Conservation (phyloP, 2,329 filamentous ascomycete genomes). For the Aspergillus sp. region DNA sequence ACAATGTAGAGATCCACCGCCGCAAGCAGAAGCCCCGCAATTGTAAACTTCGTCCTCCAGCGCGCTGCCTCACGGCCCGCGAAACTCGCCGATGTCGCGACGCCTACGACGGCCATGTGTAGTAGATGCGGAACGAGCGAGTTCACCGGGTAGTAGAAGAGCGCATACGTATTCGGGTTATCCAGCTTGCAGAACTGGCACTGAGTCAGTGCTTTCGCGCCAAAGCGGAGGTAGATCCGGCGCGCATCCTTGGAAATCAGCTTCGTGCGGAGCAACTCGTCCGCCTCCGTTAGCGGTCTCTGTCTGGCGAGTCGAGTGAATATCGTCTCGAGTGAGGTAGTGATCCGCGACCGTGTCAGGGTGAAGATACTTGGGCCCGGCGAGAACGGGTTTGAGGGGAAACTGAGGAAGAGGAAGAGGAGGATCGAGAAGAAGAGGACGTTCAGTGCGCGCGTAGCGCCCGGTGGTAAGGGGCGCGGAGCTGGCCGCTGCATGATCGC, state of each 20-base stretch:
- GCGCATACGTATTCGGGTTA: slow-evolving; percentile 71
- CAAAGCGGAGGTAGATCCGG: slow-evolving; percentile 82
- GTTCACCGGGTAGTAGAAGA: slow-evolving; percentile 74
- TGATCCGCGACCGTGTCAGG: slow-evolving; percentile 77
- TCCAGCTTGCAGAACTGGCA: slow-evolving; percentile 85
- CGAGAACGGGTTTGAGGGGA: slow-evolving; percentile 67
- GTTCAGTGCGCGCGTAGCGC: slow-evolving; percentile 47
- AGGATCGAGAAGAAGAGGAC: slow-evolving; percentile 59
- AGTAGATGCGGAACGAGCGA: slow-evolving; percentile 77
- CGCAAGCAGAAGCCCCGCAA: slow-evolving; percentile 63
- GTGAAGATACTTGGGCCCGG: slow-evolving; percentile 71
- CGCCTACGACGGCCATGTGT: slow-evolving; percentile 73
- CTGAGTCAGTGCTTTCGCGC: slow-evolving; percentile 71
- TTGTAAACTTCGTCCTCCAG: slow-evolving; percentile 74
- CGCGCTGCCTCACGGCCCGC: slow-evolving; percentile 65
- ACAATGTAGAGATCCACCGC: slow-evolving; percentile 69
- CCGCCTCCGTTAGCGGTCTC: slow-evolving; percentile 54
- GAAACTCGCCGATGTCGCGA: slow-evolving; percentile 72
- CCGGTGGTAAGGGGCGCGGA: slow-evolving; percentile 41
- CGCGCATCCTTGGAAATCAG: slow-evolving; percentile 74
- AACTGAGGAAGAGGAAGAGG: slow-evolving; percentile 62
- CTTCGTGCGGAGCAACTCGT: slow-evolving; percentile 68
- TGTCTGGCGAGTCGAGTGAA: slow-evolving; percentile 70
- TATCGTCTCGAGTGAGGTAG: slow-evolving; percentile 82
- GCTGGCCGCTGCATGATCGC: slow-evolving; percentile 42